phyloP scores from a whole-genome alignment of 257 asterid species.

The Phtheirospermum japonicum region DNA sequence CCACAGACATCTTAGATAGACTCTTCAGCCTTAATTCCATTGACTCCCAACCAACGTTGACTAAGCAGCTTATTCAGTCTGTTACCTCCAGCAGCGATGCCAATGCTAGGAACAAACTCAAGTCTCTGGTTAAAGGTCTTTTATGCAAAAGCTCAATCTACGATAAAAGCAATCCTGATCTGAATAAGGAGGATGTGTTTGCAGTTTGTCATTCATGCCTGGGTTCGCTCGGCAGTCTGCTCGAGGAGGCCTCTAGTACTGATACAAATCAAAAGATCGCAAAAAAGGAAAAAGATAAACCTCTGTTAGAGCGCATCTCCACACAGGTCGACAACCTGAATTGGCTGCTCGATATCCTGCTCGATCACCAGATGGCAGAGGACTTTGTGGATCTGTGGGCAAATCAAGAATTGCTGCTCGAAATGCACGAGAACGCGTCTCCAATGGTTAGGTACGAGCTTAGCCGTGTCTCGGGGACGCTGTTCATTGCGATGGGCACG shows the following conservation, averaged over 20 bases:
- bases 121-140: conserved; percentile 75
- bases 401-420: conserved; percentile 50
- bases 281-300: conserved; percentile 42
- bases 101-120: conserved; percentile 74
- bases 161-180: conserved; percentile 49
- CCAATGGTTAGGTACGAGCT: conserved; percentile 85
- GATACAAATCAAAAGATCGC: conserved; percentile 27
- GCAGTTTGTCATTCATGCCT: conserved; percentile 57
- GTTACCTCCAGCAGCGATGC: conserved; percentile 54
- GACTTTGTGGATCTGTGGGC: conserved; percentile 75
- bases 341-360: conserved; percentile 80
- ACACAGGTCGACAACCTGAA: conserved; percentile 78
- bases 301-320: conserved; percentile 65
- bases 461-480: conserved; percentile 79
- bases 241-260: conserved; percentile 60
- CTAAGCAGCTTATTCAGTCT: conserved; percentile 70
- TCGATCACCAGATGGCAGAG: conserved; percentile 80
- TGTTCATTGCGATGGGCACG: conserved; percentile 74
- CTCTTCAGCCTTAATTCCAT: conserved; percentile 39
- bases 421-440: conserved; percentile 53
- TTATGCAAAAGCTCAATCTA: conserved; percentile 65
- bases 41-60: conserved; percentile 49
- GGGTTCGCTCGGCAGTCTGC: conserved; percentile 49
- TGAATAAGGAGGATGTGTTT: conserved; percentile 59
- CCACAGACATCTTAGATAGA: conserved; percentile 62